phyloP scores from a whole-genome alignment of 768 basidiomycete species.

The Ephemerocybe angulata region DNA sequence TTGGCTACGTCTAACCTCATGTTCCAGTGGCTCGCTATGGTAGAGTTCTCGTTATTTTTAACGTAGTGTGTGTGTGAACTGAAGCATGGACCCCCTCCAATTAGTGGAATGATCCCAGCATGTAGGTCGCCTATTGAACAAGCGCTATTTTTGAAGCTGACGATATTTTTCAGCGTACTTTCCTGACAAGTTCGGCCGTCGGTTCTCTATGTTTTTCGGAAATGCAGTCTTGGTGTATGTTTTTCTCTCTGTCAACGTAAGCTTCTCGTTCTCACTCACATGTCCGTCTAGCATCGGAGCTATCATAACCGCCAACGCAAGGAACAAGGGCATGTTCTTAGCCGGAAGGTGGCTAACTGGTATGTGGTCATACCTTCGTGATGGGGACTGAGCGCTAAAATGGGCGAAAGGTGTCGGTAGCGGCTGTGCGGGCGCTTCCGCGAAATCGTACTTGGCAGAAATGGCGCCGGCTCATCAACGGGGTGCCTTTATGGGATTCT shows the following conservation, averaged over 20 bases:
- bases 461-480: constrained; percentile 45
- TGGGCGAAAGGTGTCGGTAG: constrained; percentile 35
- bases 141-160: neutral
- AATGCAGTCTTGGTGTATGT: constrained; percentile 44
- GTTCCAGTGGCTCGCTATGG: constrained; percentile 36
- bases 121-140: constrained; percentile 24
- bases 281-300: constrained; percentile 37
- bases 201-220: constrained; percentile 48
- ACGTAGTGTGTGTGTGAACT: neutral
- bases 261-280: constrained; percentile 1
- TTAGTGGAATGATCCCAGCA: constrained; percentile 44
- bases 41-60: constrained; percentile 15
- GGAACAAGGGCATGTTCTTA: constrained; percentile 39
- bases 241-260: neutral
- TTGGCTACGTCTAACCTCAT: neutral
- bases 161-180: constrained; percentile 32
- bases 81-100: neutral
- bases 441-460: constrained; percentile 51
- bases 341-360: constrained; percentile 52
- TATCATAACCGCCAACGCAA: constrained; percentile 46
- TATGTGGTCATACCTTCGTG: constrained; percentile 12
- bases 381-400: neutral
- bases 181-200: constrained; percentile 47
- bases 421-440: constrained; percentile 42
- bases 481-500: constrained; percentile 47